Evolutionary conservation across 768 basidiomycete species (phyloP), one percentile per base, ranked within the genome.

Genomic region (Lenzites betulinus): DNA sequence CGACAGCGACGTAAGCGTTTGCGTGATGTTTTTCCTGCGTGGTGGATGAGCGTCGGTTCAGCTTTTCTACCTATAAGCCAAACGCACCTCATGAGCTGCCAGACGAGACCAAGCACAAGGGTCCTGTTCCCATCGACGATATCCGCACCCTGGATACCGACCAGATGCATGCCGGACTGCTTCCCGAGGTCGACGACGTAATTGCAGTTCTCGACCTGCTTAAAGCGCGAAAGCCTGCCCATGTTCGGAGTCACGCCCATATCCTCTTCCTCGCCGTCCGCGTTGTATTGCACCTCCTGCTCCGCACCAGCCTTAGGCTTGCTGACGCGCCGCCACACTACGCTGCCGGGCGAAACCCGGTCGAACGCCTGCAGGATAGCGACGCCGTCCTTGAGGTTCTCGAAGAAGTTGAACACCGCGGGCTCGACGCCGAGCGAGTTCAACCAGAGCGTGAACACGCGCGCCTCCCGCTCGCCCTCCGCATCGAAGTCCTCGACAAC

Each of bases 381-480:
- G 58, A 93, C 74, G 1, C 97, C 97, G 71, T 98, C 95, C 72
- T 89, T 92, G 71, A 99, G 75, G 71, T 98, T 91, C 79, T 98
- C 93, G 71, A 98, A 98, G 62, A 99, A 76, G 77, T 98, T 95
- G 81, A 92, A 94, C 16, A 99, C 95, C 46, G 87, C 89, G 0
- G 97, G 97, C 55, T 99, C 95, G 60, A 98, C 97, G 63, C 92
- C 93, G 51, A 99, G 83, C 13, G 93, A 95, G 79, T 99, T 99
- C 62, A 99, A 81, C 97, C 97, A 99, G 20, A 99, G 85, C 0
- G 91, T 99, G 73, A 99, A 99, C 30, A 95, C 97, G 38, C 96
- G 87, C 5, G 97, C 97, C 74, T 98, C 97, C 48, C 97, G 88
- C 74, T 99, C 97, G 61, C 97, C 97, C 74, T 99, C 97, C 0